phyloP scores from a whole-genome alignment of 495 filamentous ascomycete species.

The Astrothelium subdiscretum region DNA sequence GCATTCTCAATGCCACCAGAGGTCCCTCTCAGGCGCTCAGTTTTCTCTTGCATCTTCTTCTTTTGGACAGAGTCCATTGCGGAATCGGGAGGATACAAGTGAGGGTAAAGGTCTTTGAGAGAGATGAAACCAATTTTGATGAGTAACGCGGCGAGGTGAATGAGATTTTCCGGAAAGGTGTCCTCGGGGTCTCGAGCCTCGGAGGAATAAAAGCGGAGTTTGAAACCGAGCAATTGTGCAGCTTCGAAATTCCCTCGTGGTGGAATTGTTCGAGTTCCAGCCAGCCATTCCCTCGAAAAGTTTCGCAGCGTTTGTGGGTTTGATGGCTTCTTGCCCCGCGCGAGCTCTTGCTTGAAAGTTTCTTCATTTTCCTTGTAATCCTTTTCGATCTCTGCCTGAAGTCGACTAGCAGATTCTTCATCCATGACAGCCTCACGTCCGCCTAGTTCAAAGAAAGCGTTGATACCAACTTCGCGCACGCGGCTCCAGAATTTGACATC shows the following conservation, averaged over 20 bases:
- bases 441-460: constrained; percentile 70
- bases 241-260: constrained; percentile 80
- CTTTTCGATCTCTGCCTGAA: constrained; percentile 4
- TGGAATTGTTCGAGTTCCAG: constrained; percentile 64
- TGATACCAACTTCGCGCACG: constrained; percentile 60
- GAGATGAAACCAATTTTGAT: constrained; percentile 98
- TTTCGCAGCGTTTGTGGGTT: constrained; percentile 15
- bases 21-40: constrained; percentile 53
- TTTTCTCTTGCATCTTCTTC: constrained; percentile 61
- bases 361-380: constrained; percentile 7
- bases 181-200: constrained; percentile 57
- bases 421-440: constrained; percentile 19
- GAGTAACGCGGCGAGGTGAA: constrained; percentile 78
- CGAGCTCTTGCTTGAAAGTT: background rate
- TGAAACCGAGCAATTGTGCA: constrained; percentile 92
- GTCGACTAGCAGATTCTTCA: constrained; percentile 3
- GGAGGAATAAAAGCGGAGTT: constrained; percentile 81
- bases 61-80: constrained; percentile 60
- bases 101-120: constrained; percentile 83
- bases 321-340: constrained; percentile 9
- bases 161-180: constrained; percentile 73
- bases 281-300: constrained; percentile 58
- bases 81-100: constrained; percentile 77
- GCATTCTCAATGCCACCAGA: constrained; percentile 67
- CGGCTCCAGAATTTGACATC: constrained; percentile 74